phyloP scores from a whole-genome alignment of 192 early-diverging fungal species.

The Dissophora ornata region DNA sequence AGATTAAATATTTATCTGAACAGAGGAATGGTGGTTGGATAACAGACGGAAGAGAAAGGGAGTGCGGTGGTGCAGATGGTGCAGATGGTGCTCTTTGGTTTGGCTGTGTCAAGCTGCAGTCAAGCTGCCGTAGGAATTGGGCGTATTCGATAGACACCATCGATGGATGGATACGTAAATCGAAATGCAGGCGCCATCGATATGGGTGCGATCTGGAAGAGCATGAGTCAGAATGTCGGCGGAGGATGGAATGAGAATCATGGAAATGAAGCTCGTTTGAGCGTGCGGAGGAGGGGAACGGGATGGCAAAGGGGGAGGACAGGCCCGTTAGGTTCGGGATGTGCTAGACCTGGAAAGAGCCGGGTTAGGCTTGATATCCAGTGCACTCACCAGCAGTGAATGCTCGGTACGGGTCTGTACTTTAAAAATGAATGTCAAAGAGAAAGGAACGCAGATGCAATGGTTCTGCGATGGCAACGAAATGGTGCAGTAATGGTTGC shows the following conservation, averaged over 20 bases:
- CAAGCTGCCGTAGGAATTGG: not conserved
- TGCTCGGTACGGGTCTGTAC: no score
- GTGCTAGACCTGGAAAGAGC: no score
- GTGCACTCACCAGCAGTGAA: no score
- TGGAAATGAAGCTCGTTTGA: slow-evolving; percentile 1
- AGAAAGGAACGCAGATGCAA: not conserved
- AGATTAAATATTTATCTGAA: no score
- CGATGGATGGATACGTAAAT: no score
- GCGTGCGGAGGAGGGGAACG: not conserved
- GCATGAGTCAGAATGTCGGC: not conserved
- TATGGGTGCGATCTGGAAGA: not conserved
- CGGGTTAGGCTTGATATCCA: no score
- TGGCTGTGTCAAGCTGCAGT: no score
- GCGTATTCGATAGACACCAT: not conserved
- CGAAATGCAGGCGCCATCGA: no score
- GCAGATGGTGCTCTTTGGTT: not conserved
- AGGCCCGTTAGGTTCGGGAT: no score
- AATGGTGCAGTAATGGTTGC: no score
- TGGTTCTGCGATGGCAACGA: not conserved
- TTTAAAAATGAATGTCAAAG: no score
- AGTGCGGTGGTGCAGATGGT: no score
- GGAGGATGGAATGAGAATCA: not conserved
- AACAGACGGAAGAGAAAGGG: not conserved
- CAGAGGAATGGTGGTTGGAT: not conserved
- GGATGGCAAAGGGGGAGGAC: not conserved